phyloP scores from a whole-genome alignment of 306 rosid genomes.

The Prunus mira region DNA sequence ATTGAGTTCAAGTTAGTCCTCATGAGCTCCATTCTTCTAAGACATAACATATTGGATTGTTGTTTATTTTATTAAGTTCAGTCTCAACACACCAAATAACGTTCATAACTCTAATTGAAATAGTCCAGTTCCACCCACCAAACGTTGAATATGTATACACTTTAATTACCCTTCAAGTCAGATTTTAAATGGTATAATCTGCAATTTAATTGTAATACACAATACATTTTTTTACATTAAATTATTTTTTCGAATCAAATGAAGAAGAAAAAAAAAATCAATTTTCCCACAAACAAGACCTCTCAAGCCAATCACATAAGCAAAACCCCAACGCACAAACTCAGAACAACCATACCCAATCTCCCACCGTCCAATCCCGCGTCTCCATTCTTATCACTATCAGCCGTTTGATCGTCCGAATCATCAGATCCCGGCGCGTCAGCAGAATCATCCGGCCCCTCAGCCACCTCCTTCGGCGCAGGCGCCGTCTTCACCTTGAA shows the following conservation, averaged over 20 bases:
- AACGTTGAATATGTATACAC: not conserved
- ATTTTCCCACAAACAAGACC: conserved; percentile 1
- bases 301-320: conserved; percentile 30
- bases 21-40: too few relatives aligned
- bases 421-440: conserved; percentile 33
- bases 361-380: conserved; percentile 35
- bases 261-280: not conserved
- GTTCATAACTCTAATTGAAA: too few relatives aligned
- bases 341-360: conserved; percentile 36
- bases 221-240: not conserved
- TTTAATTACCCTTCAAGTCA: not conserved
- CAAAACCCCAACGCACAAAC: conserved; percentile 50
- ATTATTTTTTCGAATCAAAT: not conserved
- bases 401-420: conserved; percentile 52
- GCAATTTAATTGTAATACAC: not conserved
- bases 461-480: conserved; percentile 8
- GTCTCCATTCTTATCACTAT: conserved; percentile 39
- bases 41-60: too few relatives aligned
- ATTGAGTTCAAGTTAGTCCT: too few relatives aligned
- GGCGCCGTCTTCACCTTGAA: conserved; percentile 40
- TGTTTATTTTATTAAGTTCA: too few relatives aligned
- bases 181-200: not conserved
- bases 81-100: too few relatives aligned
- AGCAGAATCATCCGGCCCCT: conserved; percentile 10
- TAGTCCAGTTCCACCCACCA: too few relatives aligned